Evolutionary conservation across 169 alveolate species (phyloP), one percentile per base, ranked within the genome.

Genomic region (Pseudocohnilembus persalinus): DNA sequence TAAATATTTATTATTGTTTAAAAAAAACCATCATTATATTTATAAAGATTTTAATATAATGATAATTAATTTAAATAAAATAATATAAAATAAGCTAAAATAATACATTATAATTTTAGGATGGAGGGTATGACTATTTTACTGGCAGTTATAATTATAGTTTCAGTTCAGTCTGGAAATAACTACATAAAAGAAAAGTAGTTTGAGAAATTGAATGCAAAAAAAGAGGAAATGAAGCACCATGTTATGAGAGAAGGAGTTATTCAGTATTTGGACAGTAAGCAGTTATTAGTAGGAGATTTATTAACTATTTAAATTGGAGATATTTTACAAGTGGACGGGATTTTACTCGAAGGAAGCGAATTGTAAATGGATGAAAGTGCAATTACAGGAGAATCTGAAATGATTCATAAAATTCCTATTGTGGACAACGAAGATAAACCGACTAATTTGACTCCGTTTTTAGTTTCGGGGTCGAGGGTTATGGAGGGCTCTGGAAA

Each of bases 381-480:
- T 63, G 77, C 91, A 27, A 87, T 92, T 25, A 95, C 98, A 31
- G 98, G 98, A 65, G 97, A 93, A 88, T 79, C 94, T 29, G 95
- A 93, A 74, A 85, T 78, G 72, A 87, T 88, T 78, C 78, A 74
- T 75, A 93, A 90, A 81, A 72, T 87, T 73, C 74, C 83, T 27
- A 74, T 76, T n/a, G 31, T 29, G 68, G 78, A 83, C 0, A 83
- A 82, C 74, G 75, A 49, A 73, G 81, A 77, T 29, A 74, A 85
- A 33, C 78, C 81, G 27, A 81, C 32, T 76, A 65, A 30, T 74
- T 35, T 76, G 26, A 75, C 77, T 65, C 92, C 92, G 16, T 90
- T 90, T 74, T 49, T 90, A 75, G 77, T 90, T 24, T 79, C 88
- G 20, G 92, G 94, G 31, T 77, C 91, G 0, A 88, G 81, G 74